These are phyloP conservation scores for Dendryphion nanum DNA, from an alignment of 2,329 filamentous ascomycete genomes.

Conservation along the genomic window DNA sequence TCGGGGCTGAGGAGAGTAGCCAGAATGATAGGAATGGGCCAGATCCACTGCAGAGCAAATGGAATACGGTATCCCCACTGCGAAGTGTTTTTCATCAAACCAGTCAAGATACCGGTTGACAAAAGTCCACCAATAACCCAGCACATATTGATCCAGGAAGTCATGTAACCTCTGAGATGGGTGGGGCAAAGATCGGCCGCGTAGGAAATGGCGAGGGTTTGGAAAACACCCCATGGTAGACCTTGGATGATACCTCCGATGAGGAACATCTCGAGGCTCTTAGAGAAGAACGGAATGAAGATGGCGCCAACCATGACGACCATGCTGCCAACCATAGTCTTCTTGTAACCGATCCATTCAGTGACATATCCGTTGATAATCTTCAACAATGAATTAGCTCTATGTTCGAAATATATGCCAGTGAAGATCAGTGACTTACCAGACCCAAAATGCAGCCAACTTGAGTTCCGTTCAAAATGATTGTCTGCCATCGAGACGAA, in stretches of 20 bases:
- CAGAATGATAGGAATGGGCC: constrained; percentile 44
- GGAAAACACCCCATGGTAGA: constrained; percentile 65
- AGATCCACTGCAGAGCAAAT: constrained; percentile 45
- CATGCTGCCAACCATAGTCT: constrained; percentile 55
- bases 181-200: constrained; percentile 62
- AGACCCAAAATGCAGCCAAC: neutral
- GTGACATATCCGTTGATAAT: constrained; percentile 9
- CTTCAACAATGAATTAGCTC: neutral
- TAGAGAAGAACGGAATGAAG: constrained; percentile 59
- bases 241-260: constrained; percentile 60
- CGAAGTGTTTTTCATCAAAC: constrained; percentile 47
- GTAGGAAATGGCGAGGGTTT: constrained; percentile 64
- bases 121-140: constrained; percentile 64
- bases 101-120: constrained; percentile 57
- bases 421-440: neutral
- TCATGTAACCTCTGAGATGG: constrained; percentile 56
- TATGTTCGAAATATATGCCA: neutral
- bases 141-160: constrained; percentile 65
- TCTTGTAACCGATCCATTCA: constrained; percentile 64
- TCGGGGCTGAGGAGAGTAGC: constrained; percentile 51
- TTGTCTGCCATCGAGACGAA: neutral
- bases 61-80: constrained; percentile 12
- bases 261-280: constrained; percentile 49
- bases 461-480: neutral
- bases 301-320: constrained; percentile 60